These are phyloP conservation scores for Umbelopsis sp. DNA, from an alignment of 192 early-diverging fungal species.

Conservation along the genomic window DNA sequence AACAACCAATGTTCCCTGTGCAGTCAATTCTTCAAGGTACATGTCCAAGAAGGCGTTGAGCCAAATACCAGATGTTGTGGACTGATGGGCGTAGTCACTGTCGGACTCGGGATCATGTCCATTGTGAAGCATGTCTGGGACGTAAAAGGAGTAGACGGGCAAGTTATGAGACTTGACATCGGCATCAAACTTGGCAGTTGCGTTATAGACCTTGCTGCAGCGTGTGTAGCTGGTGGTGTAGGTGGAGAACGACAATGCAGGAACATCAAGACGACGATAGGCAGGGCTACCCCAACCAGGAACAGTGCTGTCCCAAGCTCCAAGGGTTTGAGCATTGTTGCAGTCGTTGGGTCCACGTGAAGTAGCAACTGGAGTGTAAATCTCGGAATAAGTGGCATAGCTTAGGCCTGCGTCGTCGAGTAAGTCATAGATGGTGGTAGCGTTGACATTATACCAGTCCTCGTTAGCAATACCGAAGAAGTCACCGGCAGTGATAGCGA, in stretches of 20 bases:
- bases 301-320: neutral
- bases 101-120: conserved; percentile 7
- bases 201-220: conserved; percentile 10
- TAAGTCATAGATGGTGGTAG: conserved; percentile 12
- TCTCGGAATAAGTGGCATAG: conserved; percentile 9
- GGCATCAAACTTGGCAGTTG: neutral
- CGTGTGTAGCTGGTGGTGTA: conserved; percentile 8
- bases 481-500: conserved; percentile 1
- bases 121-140: conserved; percentile 9
- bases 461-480: conserved; percentile 4
- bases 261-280: neutral
- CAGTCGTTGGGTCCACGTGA: conserved; percentile 12
- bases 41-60: conserved; percentile 12
- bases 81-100: conserved; percentile 4
- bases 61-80: conserved; percentile 1
- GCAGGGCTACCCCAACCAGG: neutral
- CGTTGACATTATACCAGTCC: conserved; percentile 10
- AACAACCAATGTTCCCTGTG: conserved; percentile 6
- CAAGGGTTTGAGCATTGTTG: conserved; percentile 6
- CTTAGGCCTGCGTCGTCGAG: conserved; percentile 1
- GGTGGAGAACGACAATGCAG: conserved; percentile 4
- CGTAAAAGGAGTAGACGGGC: conserved; percentile 10
- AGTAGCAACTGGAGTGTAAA: neutral
- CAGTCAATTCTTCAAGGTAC: neutral
- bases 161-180: conserved; percentile 12